phyloP scores from a whole-genome alignment of 2,329 filamentous ascomycete species.

The Penicillium concentricum region DNA sequence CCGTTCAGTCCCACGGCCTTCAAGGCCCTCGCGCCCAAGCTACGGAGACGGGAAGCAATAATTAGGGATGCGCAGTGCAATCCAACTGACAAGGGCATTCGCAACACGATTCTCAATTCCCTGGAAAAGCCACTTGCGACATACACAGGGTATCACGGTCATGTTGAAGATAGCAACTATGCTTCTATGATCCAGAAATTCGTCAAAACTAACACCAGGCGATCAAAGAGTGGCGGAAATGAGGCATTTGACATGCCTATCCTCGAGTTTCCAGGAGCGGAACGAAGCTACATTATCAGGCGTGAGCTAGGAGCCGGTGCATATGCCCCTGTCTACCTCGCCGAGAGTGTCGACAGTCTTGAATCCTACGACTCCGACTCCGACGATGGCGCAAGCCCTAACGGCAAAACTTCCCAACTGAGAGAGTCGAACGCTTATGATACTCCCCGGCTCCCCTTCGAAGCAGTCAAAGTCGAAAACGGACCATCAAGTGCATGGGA shows the following conservation, averaged over 20 bases:
- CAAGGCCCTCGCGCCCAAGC: constrained; percentile 34
- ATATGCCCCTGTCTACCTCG: constrained; percentile 91
- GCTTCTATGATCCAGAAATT: constrained; percentile 78
- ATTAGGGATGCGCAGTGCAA: constrained; percentile 85
- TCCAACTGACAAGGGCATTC: constrained; percentile 75
- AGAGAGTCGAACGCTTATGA: constrained; percentile 18
- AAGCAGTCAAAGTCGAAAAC: constrained; percentile 91
- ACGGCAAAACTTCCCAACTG: constrained; percentile 55
- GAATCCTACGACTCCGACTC: constrained; percentile 35
- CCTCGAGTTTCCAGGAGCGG: constrained; percentile 65
- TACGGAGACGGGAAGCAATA: constrained; percentile 56
- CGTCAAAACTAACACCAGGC: constrained; percentile 63
- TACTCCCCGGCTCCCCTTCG: constrained; percentile 57
- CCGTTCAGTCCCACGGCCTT: constrained; percentile 39
- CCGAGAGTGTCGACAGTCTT: constrained; percentile 67
- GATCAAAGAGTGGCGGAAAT: constrained; percentile 54
- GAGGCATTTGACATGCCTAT: constrained; percentile 60
- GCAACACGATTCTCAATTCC: constrained; percentile 70
- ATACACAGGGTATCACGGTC: constrained; percentile 78
- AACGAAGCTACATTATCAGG: constrained; percentile 72
- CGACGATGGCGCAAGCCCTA: constrained; percentile 43
- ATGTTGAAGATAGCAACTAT: constrained; percentile 63
- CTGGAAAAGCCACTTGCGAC: constrained; percentile 70
- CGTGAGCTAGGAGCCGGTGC: constrained; percentile 88
- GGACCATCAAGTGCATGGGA: constrained; percentile 86